These are phyloP conservation scores for Sporothrix protearum DNA, from an alignment of 2,329 filamentous ascomycete species.

Conservation along the genomic window DNA sequence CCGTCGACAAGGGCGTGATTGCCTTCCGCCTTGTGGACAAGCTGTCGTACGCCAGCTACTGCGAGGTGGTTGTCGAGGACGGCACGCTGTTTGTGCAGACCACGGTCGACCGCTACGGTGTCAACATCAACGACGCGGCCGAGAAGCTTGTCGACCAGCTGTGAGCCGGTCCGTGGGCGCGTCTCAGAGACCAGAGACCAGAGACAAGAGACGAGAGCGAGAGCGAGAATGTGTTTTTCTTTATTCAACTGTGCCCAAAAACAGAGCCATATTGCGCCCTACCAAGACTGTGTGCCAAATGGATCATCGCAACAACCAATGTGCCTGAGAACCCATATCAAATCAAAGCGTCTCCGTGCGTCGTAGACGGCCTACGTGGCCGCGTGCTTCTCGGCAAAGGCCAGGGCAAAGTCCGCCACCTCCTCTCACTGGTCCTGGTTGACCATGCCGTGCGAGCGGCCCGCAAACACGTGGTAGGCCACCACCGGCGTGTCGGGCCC, in stretches of 20 bases:
- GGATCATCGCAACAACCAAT: too few species aligned
- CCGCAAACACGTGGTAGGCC: not conserved
- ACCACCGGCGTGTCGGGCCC: not conserved
- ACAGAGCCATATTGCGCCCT: constrained; percentile 1
- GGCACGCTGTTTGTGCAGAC: constrained; percentile 47
- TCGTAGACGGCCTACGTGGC: not conserved
- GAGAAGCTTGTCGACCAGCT: constrained; percentile 39
- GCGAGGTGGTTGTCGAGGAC: constrained; percentile 48
- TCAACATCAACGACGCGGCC: constrained; percentile 38
- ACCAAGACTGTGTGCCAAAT: not conserved
- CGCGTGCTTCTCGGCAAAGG: not conserved
- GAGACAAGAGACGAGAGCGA: not conserved
- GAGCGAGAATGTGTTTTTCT: not conserved
- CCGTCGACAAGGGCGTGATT: constrained; percentile 42
- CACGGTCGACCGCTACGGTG: constrained; percentile 35
- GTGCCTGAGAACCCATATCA: too few species aligned
- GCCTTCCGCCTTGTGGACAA: constrained; percentile 48
- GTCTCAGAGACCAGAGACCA: too few species aligned
- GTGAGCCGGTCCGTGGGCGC: constrained; percentile 25
- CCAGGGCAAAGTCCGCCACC: not conserved
- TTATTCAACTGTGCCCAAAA: not conserved
- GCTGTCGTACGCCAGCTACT: constrained; percentile 41
- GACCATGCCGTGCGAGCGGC: not conserved
- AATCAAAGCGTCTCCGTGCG: too few species aligned
- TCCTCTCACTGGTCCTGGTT: constrained; percentile 5